Evolutionary conservation across 495 filamentous ascomycete species (phyloP).

Genomic region (Letharia lupina): DNA sequence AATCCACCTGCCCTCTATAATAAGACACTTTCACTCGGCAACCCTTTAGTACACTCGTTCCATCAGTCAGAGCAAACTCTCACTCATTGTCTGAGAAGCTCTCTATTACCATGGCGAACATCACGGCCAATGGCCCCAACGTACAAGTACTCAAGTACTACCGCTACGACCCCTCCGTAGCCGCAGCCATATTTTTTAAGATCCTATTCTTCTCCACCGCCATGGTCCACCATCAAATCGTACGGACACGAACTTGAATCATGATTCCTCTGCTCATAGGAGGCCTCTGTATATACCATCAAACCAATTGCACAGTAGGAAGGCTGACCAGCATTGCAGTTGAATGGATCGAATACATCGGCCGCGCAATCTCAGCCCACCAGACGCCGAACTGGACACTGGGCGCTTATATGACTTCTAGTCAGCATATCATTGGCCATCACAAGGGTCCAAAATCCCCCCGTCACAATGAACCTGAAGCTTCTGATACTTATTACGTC

Average conservation of each 20-base stretch:
- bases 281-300: conserved; percentile 27
- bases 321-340: conserved; percentile 22
- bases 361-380: conserved; percentile 32
- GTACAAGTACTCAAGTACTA: conserved; percentile 11
- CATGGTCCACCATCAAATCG: conserved; percentile 41
- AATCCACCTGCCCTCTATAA: no score
- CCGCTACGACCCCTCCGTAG: conserved; percentile 41
- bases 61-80: neutral
- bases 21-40: no score
- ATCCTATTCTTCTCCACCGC: conserved; percentile 43
- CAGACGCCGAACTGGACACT: conserved; percentile 19
- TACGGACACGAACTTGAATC: conserved; percentile 47
- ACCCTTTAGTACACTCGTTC: neutral
- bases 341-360: conserved; percentile 41
- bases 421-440: no score
- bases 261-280: conserved; percentile 53
- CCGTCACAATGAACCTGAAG: no score
- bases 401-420: neutral
- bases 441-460: no score
- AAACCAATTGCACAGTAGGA: neutral
- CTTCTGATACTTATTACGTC: no score
- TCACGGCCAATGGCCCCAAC: neutral
- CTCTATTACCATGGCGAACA: neutral
- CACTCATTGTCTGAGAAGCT: neutral
- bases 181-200: conserved; percentile 39